Base-by-base conservation (phyloP, 1,139 yeast genomes). In the Pneumocystis murina region DNA sequence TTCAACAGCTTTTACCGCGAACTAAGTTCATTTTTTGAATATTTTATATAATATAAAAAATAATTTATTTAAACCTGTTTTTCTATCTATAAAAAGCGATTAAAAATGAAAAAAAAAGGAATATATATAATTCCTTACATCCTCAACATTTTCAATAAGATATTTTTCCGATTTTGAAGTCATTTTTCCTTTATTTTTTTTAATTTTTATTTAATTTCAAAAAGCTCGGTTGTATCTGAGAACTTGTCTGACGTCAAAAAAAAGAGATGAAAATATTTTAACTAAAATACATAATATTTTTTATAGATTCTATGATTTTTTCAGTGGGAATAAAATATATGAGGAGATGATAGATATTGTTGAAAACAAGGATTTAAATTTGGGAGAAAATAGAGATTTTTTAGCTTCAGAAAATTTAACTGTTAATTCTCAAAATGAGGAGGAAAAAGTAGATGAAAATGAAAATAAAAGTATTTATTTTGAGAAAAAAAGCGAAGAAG, bases 1-100 rank as follows among this genome's bases (percentile, higher is more conserved):
- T 75, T 83, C 84, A 35, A 94, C 98, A 8, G 97, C 98, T 77
- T 88, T 90, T 68, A 94, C 98, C 62, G 98, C 97, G 72, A 92
- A 92, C 77, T 91, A 97, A 81, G 84, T 87, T 76, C 91, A 97
- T 72, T 92, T 88, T 69, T 72, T 68, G 80, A 24, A 16, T 55
- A 35, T 30, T 20, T 16, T 28, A 8, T 48, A 17, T 7, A 28
- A 40, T 28, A 33, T 2, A 24, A 55, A 40, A 30, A 61, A 57
- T 17, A 61, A 62, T 61, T 10, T 36, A n/a, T 40, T 40, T 33
- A n/a, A 57, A 16, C 39, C 60, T 41, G 40, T 41, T 58, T 24
- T 30, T 14, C 36, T 10, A 35, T 41, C 43, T 40, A 59, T 64
- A 65, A 61, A 61, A 62, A 35, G 63, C 66, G 20, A 59, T 65